Base-by-base conservation (phyloP, 305 asterid genomes). In the Withania somnifera region DNA sequence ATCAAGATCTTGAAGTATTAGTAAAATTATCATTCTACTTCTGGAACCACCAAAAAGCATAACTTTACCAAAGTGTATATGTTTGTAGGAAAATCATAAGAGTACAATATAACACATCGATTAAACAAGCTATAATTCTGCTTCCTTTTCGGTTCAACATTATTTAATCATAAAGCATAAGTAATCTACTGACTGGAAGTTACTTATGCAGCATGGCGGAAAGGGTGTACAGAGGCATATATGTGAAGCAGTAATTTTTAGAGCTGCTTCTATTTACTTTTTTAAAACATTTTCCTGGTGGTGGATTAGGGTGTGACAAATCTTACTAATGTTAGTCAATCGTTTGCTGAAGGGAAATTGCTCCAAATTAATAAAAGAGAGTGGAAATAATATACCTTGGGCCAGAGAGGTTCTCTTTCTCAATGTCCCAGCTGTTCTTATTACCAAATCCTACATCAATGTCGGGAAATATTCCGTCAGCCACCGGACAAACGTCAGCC, bases 331-430 rank as follows among this genome's bases (percentile, higher is more conserved):
- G 58, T 73, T 47, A 47, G 42, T 47, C 36, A 47, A 73, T 24
- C 57, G 22, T 30, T 45, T 45, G 78, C 58, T 71, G 57, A 50
- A 73, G 26, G 47, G 60, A 26, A 47, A 40, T 47, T 24, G 24
- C 13, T 69, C 78, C 78, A 47, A 73, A 14, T 47, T 73, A 52
- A 47, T 36, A 71, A 8, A n/a, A 77, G 53, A 75, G 34, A 63
- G 26, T 57, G 8, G 15, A 47, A 38, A 63, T 20, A 51, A 54
- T 47, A 81, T 90, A 93, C 97, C 98, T 91, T 81, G 84, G 85
- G 78, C 85, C 87, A 61, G 84, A 76, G 84, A 71, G 58, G 15
- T 79, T 86, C 79, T 86, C 87, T 81, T 85, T 86, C 66, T 85
- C 87, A 78, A 42, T 84, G 58, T 57, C 88, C 79, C 22, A 77